Conservation (phyloP, 2,329 filamentous ascomycete species). For the Aspergillus uvarum region DNA sequence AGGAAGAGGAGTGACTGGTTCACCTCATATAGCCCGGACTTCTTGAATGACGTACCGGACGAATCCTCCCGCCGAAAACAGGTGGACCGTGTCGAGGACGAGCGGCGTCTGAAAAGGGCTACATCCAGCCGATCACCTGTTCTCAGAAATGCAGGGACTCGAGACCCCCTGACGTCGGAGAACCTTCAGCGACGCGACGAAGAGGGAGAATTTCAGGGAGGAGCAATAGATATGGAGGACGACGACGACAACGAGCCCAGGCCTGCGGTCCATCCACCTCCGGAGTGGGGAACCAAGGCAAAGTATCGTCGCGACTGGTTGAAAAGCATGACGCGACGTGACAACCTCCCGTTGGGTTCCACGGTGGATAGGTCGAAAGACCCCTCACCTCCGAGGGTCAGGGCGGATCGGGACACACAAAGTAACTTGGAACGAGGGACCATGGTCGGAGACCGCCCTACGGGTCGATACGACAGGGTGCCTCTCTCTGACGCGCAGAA, state of each 20-base stretch:
- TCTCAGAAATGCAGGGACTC: constrained; percentile 36
- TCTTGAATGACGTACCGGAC: constrained; percentile 35
- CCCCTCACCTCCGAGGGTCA: constrained; percentile 23
- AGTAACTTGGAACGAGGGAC: constrained; percentile 27
- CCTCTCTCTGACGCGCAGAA: constrained; percentile 17
- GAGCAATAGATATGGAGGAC: constrained; percentile 19
- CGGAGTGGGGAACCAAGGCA: constrained; percentile 38
- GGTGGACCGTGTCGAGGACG: constrained; percentile 39
- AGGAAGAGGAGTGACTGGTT: constrained; percentile 22
- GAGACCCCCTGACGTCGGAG: constrained; percentile 34
- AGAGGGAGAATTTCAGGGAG: constrained; percentile 23
- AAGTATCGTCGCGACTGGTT: constrained; percentile 37
- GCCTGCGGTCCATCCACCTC: constrained; percentile 39
- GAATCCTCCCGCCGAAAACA: constrained; percentile 35
- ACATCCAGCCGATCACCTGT: constrained; percentile 41
- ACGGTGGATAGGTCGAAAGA: constrained; percentile 18
- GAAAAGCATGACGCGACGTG: constrained; percentile 30
- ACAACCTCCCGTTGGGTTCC: constrained; percentile 19
- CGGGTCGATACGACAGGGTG: constrained; percentile 14
- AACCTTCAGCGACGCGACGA: constrained; percentile 39
- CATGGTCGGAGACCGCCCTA: constrained; percentile 24
- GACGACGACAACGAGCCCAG: constrained; percentile 27
- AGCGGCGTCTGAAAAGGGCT: constrained; percentile 40
- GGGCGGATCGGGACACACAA: constrained; percentile 29
- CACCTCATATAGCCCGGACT: constrained; percentile 32